phyloP scores from a whole-genome alignment of 176 grass and related monocot genomes.

The Carex myosuroides region DNA sequence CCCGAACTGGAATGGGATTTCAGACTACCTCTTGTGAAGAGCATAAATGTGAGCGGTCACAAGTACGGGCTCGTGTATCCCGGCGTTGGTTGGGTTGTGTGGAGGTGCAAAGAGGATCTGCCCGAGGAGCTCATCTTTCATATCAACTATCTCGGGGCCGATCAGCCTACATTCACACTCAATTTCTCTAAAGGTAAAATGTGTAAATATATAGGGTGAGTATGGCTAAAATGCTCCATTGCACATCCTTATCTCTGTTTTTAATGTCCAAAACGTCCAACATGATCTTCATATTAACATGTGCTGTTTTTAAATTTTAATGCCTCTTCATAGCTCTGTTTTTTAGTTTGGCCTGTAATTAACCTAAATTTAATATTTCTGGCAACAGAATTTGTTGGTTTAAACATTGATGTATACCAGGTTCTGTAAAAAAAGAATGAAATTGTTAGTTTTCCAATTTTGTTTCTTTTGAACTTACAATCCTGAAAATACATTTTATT shows the following conservation, averaged over 20 bases:
- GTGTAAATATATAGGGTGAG: neutral
- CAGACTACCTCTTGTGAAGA: conserved; percentile 63
- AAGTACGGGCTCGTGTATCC: conserved; percentile 76
- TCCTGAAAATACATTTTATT: too few species aligned
- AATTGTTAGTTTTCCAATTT: neutral
- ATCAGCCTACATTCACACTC: conserved; percentile 78
- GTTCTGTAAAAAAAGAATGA: too few species aligned
- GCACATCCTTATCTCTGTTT: too few species aligned
- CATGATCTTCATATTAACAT: too few species aligned
- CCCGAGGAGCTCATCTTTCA: conserved; percentile 84
- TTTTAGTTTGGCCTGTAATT: too few species aligned
- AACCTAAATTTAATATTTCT: too few species aligned
- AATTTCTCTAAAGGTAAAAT: conserved; percentile 66
- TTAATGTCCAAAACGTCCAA: too few species aligned
- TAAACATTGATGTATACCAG: too few species aligned
- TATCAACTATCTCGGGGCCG: conserved; percentile 71
- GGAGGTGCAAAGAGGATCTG: conserved; percentile 57
- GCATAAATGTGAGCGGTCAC: conserved; percentile 75
- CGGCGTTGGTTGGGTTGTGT: conserved; percentile 59
- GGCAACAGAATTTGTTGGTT: too few species aligned
- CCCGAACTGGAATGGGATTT: conserved; percentile 79
- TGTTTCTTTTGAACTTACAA: neutral
- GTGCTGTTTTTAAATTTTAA: too few species aligned
- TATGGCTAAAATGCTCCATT: too few species aligned
- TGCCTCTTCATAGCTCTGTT: too few species aligned